Conservation (phyloP, 305 asterid genomes). For the Fraxinus ornus region DNA sequence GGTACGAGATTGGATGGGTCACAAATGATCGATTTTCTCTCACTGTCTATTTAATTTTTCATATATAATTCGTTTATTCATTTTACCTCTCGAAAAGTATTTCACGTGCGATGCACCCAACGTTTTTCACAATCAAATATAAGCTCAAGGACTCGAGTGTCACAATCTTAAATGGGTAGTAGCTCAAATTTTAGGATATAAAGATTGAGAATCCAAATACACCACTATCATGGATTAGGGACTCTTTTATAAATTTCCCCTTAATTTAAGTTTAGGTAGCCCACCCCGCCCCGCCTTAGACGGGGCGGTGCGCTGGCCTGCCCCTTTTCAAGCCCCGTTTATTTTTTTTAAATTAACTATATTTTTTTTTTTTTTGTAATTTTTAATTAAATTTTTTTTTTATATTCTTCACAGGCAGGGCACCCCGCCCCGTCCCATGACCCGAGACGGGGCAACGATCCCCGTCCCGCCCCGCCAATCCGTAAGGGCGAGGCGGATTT, state of each 20-base stretch:
- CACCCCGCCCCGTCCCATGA: no score
- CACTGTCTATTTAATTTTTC: neutral
- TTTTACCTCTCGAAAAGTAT: neutral
- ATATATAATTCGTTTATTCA: no score
- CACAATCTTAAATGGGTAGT: neutral
- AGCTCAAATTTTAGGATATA: neutral
- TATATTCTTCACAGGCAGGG: no score
- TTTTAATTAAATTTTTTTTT: no score
- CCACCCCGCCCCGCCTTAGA: no score
- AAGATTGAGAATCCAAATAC: neutral
- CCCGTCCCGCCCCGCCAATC: no score
- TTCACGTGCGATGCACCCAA: neutral
- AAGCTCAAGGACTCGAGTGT: neutral
- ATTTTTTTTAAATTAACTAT: no score
- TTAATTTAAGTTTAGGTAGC: neutral
- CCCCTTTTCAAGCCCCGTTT: no score
- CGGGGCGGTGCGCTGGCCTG: no score
- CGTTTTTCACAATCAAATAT: neutral
- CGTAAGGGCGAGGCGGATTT: no score
- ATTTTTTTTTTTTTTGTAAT: no score
- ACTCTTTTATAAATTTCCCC: neutral
- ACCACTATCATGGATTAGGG: neutral
- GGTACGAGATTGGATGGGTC: neutral
- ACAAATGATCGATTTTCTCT: neutral
- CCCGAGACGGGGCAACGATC: no score